Conservation (phyloP, 2,329 filamentous ascomycete species). For the Cyphellophora europaea region DNA sequence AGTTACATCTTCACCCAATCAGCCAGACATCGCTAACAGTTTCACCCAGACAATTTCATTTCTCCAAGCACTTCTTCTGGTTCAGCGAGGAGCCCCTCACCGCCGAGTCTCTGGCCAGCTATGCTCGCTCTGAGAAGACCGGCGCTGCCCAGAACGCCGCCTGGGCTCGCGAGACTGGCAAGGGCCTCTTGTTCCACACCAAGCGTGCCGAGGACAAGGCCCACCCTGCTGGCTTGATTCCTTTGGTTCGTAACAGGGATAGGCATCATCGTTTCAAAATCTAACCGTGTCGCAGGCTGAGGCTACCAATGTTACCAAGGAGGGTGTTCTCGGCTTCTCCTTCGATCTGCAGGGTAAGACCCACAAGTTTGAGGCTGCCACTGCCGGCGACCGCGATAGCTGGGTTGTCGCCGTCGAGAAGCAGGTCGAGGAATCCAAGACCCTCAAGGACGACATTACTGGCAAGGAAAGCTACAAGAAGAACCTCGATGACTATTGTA, state of each 20-base stretch:
- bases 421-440: constrained; percentile 78
- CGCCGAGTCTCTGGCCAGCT: constrained; percentile 62
- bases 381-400: constrained; percentile 70
- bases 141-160: constrained; percentile 64
- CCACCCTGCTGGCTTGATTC: constrained; percentile 70
- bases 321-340: constrained; percentile 71
- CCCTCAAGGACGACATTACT: constrained; percentile 61
- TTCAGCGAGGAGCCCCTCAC: constrained; percentile 67
- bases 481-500: constrained; percentile 63
- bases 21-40: constrained; percentile 5
- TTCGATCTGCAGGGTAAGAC: constrained; percentile 74
- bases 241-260: constrained; percentile 62
- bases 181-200: constrained; percentile 86
- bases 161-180: constrained; percentile 89
- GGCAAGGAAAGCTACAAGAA: constrained; percentile 83
- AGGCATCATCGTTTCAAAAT: constrained; percentile 36
- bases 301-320: constrained; percentile 62
- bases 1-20: constrained; percentile 27
- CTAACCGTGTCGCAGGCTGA: constrained; percentile 44
- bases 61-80: constrained; percentile 90
- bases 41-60: constrained; percentile 64
- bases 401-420: constrained; percentile 80
- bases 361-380: constrained; percentile 83
- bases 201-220: constrained; percentile 77
- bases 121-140: constrained; percentile 83